These are phyloP conservation scores for Leucaena leucocephala DNA, from an alignment of 306 rosid genomes.

Conservation along the genomic window DNA sequence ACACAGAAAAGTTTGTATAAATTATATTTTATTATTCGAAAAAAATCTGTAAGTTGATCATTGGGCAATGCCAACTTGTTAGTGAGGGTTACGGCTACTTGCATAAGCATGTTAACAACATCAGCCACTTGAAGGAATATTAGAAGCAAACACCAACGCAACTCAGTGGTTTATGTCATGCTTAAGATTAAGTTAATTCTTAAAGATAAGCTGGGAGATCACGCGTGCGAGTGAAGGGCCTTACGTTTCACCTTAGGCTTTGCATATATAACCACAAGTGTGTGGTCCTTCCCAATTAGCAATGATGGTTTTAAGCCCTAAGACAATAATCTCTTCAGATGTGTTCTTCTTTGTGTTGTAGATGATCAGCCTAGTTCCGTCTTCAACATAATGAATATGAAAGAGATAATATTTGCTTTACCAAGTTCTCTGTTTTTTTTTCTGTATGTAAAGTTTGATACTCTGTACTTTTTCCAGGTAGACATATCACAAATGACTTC, in stretches of 20 bases:
- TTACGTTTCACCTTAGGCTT: neutral
- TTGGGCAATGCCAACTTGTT: no score
- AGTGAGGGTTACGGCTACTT: neutral
- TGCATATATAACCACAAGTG: no score
- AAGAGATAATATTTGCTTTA: slow-evolving; percentile 30
- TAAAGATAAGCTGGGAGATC: slow-evolving; percentile 8
- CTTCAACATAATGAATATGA: neutral
- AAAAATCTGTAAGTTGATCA: neutral
- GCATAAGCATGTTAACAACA: neutral
- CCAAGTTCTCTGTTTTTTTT: slow-evolving; percentile 32
- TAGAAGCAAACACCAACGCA: neutral
- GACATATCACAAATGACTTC: neutral
- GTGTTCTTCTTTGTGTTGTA: neutral
- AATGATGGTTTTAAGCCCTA: slow-evolving; percentile 48
- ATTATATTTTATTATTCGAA: neutral
- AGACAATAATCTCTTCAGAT: slow-evolving; percentile 45
- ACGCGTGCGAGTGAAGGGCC: slow-evolving; percentile 16
- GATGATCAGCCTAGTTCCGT: neutral
- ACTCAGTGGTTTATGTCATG: neutral
- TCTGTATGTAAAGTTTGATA: slow-evolving; percentile 50
- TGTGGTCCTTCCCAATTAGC: slow-evolving; percentile 52
- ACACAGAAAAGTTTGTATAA: neutral
- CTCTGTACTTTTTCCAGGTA: slow-evolving; percentile 22
- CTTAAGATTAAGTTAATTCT: neutral
- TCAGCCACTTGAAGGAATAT: neutral